phyloP scores from a whole-genome alignment of 371 early-diverging fungal species.

The Actinomortierella ambigua region DNA sequence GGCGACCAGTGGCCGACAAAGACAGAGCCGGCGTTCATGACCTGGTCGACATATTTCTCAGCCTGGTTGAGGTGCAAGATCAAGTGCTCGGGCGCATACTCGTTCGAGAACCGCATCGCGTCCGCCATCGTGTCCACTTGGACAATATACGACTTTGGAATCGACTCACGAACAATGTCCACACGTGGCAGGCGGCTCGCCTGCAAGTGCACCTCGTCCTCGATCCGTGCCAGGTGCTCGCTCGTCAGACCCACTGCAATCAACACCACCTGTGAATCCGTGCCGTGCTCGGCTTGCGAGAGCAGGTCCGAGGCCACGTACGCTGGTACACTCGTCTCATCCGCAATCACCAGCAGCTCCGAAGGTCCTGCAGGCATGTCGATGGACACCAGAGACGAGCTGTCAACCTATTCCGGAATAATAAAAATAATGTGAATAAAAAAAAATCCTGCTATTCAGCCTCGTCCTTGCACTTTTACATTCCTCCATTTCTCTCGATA shows the following conservation, averaged over 20 bases:
- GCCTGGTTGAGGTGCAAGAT: slow-evolving; percentile 90
- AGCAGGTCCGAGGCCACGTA: slow-evolving; percentile 96
- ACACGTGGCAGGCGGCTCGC: slow-evolving; percentile 87
- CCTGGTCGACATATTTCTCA: slow-evolving; percentile 58
- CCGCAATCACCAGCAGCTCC: slow-evolving; percentile 95
- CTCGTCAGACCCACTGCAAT: slow-evolving; percentile 78
- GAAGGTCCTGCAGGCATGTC: slow-evolving; percentile 99
- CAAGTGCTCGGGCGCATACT: slow-evolving; percentile 97
- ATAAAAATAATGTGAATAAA: not conserved
- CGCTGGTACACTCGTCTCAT: slow-evolving; percentile 78
- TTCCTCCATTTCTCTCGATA: not conserved
- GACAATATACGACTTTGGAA: slow-evolving; percentile 84
- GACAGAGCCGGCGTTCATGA: slow-evolving; percentile 93
- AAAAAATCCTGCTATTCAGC: not conserved
- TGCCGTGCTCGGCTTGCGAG: slow-evolving; percentile 97
- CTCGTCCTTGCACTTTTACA: too few relatives aligned
- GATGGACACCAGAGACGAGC: slow-evolving; percentile 89
- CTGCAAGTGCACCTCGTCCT: slow-evolving; percentile 81
- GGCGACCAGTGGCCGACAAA: slow-evolving; percentile 97
- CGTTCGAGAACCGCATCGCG: slow-evolving; percentile 90
- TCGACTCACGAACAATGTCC: slow-evolving; percentile 86
- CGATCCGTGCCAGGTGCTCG: slow-evolving; percentile 72
- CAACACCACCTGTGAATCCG: slow-evolving; percentile 95
- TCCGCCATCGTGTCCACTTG: slow-evolving; percentile 70
- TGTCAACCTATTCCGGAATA: slow-evolving; percentile 70